Base-by-base conservation (phyloP, 257 asterid genomes). In the Gentiana dahurica region DNA sequence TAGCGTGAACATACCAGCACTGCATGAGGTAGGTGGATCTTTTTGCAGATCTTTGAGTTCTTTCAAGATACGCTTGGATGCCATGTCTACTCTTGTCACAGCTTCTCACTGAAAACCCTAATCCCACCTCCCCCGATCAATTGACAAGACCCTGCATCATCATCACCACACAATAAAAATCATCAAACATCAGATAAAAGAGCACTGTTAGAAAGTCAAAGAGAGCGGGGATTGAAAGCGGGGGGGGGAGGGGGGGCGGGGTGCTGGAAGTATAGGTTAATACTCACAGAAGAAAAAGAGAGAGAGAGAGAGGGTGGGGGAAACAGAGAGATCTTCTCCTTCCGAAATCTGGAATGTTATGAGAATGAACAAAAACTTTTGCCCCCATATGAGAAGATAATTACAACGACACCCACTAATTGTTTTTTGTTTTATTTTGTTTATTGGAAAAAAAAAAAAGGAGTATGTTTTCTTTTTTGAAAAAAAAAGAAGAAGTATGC, bases 1-100 rank as follows among this genome's bases (percentile, higher is more conserved):
- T 24, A 0, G 24, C 4, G 59, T 33, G 58, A 58, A 57, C 45
- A 49, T 50, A 70, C 76, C 76, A 53, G 76, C 76, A 37, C 76
- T 71, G 60, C 76, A 71, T 34, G 69, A 71, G 59, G 71, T 67
- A 66, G 76, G 76, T 54, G 76, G 72, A 66, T 71, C 76, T 50
- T 66, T 71, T 69, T 71, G 76, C 5, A 71, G 76, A 66, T 71
- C 76, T 65, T 71, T 71, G 44, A 71, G 76, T 72, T 71, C 76
- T 41, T 71, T 71, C 69, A 66, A 43, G 50, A 71, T 71, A 51
- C 76, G 51, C 65, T 66, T 71, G 33, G 76, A 71, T 7, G 76
- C 76, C 76, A 71, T 71, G 33, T 46, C 53, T 34, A 5, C 49
- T n/a, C 10, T 36, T 34, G 57, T 34, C 39, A 13, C 53, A 54